These are phyloP conservation scores for Penicillium sp. DNA, from an alignment of 2,329 filamentous ascomycete species.

Conservation along the genomic window DNA sequence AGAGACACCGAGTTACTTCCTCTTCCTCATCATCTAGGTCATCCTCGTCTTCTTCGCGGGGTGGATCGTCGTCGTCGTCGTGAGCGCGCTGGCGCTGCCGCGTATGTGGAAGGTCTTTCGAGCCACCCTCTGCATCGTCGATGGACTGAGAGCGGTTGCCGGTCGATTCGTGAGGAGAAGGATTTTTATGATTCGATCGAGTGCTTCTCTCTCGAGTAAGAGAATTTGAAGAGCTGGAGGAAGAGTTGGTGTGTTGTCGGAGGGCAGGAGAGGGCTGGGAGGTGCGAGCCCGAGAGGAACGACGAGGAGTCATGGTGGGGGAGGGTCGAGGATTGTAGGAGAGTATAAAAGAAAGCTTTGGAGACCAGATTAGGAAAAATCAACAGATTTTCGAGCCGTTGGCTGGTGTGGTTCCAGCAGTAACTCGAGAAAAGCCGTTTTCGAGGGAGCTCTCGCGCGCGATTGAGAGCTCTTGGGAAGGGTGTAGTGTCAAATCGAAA, in stretches of 20 bases:
- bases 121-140: conserved; percentile 55
- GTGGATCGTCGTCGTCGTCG: conserved; percentile 62
- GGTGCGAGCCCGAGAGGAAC: conserved; percentile 85
- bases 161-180: conserved; percentile 72
- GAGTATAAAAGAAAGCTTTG: conserved; percentile 11
- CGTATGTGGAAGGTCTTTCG: conserved; percentile 65
- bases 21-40: conserved; percentile 71
- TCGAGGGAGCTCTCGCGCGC: conserved; percentile 27
- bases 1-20: conserved; percentile 93
- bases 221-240: conserved; percentile 68
- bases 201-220: conserved; percentile 76
- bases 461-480: conserved; percentile 24
- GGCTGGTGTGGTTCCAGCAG: conserved; percentile 12
- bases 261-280: conserved; percentile 67
- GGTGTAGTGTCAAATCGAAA: conserved; percentile 10
- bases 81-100: conserved; percentile 76
- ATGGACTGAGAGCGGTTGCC: conserved; percentile 55
- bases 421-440: conserved; percentile 21
- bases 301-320: conserved; percentile 67
- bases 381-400: conserved; percentile 5
- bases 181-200: conserved; percentile 69
- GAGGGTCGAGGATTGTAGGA: conserved; percentile 10
- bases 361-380: conserved; percentile 8
- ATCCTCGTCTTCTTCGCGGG: conserved; percentile 61
- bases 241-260: conserved; percentile 74